phyloP scores from a whole-genome alignment of 305 asterid genomes.

The Fraxinus ornus region DNA sequence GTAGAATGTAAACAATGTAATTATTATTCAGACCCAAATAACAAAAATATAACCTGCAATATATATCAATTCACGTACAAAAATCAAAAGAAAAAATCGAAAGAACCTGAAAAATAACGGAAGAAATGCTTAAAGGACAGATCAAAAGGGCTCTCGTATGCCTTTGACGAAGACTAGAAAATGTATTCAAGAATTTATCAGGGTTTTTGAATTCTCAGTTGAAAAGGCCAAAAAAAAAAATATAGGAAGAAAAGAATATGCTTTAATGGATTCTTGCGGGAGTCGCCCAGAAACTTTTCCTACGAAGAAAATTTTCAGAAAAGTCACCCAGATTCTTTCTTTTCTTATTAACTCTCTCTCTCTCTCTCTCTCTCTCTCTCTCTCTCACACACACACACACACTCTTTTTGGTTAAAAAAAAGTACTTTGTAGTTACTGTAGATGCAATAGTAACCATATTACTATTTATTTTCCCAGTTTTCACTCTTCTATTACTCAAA shows the following conservation, averaged over 20 bases:
- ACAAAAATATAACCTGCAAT: constrained; percentile 18
- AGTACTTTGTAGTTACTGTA: too few species aligned
- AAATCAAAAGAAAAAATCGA: neutral
- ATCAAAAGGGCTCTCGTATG: constrained; percentile 19
- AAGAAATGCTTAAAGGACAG: constrained; percentile 2
- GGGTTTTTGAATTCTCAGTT: constrained; percentile 26
- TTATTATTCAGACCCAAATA: neutral
- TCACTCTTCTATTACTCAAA: too few species aligned
- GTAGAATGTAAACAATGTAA: constrained; percentile 3
- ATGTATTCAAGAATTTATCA: constrained; percentile 22
- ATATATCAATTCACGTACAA: neutral
- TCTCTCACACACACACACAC: too few species aligned
- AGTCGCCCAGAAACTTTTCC: constrained; percentile 4
- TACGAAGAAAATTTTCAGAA: neutral
- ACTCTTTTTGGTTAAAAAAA: too few species aligned
- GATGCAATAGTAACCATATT: too few species aligned
- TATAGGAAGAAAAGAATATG: constrained; percentile 32
- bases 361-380: too few species aligned
- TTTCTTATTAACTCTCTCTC: neutral
- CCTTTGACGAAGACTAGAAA: constrained; percentile 15
- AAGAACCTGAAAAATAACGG: constrained; percentile 27
- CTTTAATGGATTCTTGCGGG: constrained; percentile 20
- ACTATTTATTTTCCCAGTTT: too few species aligned
- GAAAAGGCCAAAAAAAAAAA: neutral
- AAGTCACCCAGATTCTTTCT: neutral